A percentile compares a stretch with the other conserved stretches of the same genome.
Conservation (phyloP, 2,329 filamentous ascomycete species). For the Sporothrix inflata region DNA sequence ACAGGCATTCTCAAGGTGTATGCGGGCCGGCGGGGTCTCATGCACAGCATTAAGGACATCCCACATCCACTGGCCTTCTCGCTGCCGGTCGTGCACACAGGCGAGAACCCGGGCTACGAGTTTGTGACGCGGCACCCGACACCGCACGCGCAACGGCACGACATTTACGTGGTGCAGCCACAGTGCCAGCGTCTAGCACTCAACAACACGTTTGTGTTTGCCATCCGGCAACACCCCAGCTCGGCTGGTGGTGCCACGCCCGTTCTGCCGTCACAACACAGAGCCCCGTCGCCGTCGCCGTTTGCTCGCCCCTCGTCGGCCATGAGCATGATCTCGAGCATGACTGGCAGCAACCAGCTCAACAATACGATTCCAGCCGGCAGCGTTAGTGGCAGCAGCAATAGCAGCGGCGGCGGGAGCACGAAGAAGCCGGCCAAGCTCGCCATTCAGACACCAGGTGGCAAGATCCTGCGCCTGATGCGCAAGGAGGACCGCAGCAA, state of each 20-base stretch:
- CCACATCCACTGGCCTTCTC: slow-evolving; percentile 88
- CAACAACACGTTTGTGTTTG: slow-evolving; percentile 98
- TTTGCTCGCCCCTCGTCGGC: slow-evolving; percentile 64
- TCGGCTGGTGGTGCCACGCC: slow-evolving; percentile 49
- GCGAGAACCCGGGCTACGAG: slow-evolving; percentile 91
- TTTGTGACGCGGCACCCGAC: slow-evolving; percentile 93
- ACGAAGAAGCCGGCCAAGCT: slow-evolving; percentile 87
- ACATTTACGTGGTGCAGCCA: slow-evolving; percentile 94
- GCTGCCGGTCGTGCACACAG: slow-evolving; percentile 85
- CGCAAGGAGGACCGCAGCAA: slow-evolving; percentile 72
- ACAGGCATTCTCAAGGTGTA: slow-evolving; percentile 88
- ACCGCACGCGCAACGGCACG: slow-evolving; percentile 94
- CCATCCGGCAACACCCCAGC: slow-evolving; percentile 85
- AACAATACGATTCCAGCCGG: slow-evolving; percentile 41
- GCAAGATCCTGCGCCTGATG: slow-evolving; percentile 89
- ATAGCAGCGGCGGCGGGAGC: slow-evolving; percentile 52
- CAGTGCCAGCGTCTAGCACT: slow-evolving; percentile 86
- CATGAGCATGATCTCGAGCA: slow-evolving; percentile 66
- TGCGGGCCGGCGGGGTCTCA: slow-evolving; percentile 89
- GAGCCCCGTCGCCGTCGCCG: slow-evolving; percentile 61
- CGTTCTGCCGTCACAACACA: slow-evolving; percentile 51
- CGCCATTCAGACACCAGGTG: slow-evolving; percentile 89
- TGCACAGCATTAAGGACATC: slow-evolving; percentile 97
- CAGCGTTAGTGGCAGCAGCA: slow-evolving; percentile 54
- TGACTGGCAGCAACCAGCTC: slow-evolving; percentile 52